phyloP scores from a whole-genome alignment of 768 basidiomycete species.

The Rhizopogon vulgaris region DNA sequence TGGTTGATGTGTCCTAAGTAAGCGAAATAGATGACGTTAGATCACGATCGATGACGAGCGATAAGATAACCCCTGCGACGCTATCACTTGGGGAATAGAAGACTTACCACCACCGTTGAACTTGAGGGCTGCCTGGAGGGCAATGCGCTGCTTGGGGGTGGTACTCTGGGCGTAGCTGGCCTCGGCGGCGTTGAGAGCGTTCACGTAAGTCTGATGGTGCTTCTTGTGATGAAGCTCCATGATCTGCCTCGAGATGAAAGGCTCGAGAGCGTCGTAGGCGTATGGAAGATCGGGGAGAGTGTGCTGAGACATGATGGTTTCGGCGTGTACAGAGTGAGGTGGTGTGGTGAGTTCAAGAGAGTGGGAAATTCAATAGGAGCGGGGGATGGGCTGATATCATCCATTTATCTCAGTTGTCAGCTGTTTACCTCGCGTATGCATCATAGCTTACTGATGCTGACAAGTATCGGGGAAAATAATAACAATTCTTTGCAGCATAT shows the following conservation, averaged over 20 bases:
- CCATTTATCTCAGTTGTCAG: conserved; percentile 12
- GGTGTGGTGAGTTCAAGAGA: neutral
- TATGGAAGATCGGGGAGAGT: conserved; percentile 72
- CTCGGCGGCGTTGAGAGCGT: conserved; percentile 87
- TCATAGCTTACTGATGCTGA: too few species aligned
- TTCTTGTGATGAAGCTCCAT: conserved; percentile 94
- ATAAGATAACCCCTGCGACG: conserved; percentile 6
- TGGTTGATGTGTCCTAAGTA: conserved; percentile 83
- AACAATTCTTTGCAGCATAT: neutral
- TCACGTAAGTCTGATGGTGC: conserved; percentile 95
- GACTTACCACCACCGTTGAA: conserved; percentile 92
- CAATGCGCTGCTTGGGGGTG: conserved; percentile 75
- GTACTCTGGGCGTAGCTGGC: conserved; percentile 58
- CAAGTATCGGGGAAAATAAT: too few species aligned
- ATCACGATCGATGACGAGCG: conserved; percentile 7
- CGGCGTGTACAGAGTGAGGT: neutral
- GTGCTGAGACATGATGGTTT: conserved; percentile 33
- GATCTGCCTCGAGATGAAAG: conserved; percentile 87
- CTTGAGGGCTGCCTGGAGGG: conserved; percentile 84
- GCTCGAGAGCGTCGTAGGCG: conserved; percentile 84
- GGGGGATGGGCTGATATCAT: conserved; percentile 4
- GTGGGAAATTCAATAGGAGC: neutral
- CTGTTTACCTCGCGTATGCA: conserved; percentile 9
- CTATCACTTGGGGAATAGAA: neutral
- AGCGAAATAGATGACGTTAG: conserved; percentile 1